A percentile compares a stretch with the other conserved stretches of the same genome.
These are phyloP conservation scores for Verticillium isaacii DNA, from an alignment of 2,329 filamentous ascomycete genomes.

Conservation along the genomic window DNA sequence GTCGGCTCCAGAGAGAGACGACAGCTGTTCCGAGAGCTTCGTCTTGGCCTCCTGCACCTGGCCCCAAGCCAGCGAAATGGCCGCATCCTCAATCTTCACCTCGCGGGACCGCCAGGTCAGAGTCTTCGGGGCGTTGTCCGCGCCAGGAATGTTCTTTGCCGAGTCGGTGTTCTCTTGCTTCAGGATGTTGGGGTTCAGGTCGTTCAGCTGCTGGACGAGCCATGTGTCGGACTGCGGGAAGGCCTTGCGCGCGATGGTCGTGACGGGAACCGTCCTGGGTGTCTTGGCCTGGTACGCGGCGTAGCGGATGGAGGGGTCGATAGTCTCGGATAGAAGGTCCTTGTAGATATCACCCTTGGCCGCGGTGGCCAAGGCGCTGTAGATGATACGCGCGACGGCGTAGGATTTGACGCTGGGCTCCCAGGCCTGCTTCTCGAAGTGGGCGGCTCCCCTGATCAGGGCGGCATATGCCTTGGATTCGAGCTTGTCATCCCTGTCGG, in stretches of 20 bases:
- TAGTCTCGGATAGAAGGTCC: conserved; percentile 77
- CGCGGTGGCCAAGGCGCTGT: conserved; percentile 65
- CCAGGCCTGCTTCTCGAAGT: conserved; percentile 89
- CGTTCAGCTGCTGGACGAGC: conserved; percentile 64
- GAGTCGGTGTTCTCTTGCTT: conserved; percentile 48
- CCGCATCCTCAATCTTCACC: conserved; percentile 87
- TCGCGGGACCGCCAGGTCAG: conserved; percentile 82
- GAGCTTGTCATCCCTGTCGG: conserved; percentile 66
- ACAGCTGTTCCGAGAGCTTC: conserved; percentile 42
- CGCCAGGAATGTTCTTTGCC: conserved; percentile 30
- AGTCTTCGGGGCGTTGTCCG: conserved; percentile 61
- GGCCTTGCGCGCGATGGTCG: conserved; percentile 70
- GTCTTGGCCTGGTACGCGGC: conserved; percentile 89
- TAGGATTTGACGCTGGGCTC: conserved; percentile 70
- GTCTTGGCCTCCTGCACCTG: conserved; percentile 55
- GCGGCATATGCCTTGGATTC: conserved; percentile 83
- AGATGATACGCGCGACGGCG: conserved; percentile 74
- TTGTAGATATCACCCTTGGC: conserved; percentile 75
- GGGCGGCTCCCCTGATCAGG: conserved; percentile 69
- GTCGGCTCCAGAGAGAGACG: conserved; percentile 35
- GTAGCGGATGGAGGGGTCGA: conserved; percentile 91
- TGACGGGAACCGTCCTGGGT: conserved; percentile 77
- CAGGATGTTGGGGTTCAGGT: conserved; percentile 64
- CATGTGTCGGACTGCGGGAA: conserved; percentile 64
- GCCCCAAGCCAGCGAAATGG: conserved; percentile 80